phyloP scores from a whole-genome alignment of 2,329 filamentous ascomycete genomes.

The Beauveria caledonica region DNA sequence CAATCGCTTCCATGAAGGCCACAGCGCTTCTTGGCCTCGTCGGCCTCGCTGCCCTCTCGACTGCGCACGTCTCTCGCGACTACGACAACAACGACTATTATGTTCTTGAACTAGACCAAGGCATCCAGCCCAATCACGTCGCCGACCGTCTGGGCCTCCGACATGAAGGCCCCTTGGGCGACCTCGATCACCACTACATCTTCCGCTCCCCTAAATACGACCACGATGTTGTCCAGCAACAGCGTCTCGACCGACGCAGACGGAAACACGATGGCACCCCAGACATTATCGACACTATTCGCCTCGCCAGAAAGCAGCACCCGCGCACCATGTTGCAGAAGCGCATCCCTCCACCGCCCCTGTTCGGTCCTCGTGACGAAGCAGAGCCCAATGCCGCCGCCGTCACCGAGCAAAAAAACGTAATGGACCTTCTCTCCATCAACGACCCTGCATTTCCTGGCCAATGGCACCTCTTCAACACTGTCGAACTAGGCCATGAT shows the following conservation, averaged over 20 bases:
- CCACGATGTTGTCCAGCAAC: conserved; percentile 49
- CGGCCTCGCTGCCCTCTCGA: conserved; percentile 38
- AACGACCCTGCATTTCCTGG: conserved; percentile 83
- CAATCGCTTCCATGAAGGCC: conserved; percentile 7
- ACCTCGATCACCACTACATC: conserved; percentile 73
- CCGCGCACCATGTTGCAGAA: conserved; percentile 45
- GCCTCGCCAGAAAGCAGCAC: conserved; percentile 68
- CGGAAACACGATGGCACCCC: conserved; percentile 46
- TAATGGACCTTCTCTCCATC: conserved; percentile 65
- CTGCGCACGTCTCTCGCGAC: conserved; percentile 50
- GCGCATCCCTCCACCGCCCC: conserved; percentile 35
- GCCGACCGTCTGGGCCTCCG: conserved; percentile 65
- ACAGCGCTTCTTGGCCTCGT: conserved; percentile 20
- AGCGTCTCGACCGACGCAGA: conserved; percentile 45
- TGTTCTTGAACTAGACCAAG: conserved; percentile 70
- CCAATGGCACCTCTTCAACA: conserved; percentile 94
- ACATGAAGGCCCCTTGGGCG: conserved; percentile 73
- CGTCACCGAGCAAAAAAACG: conserved; percentile 47
- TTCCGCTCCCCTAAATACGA: conserved; percentile 65
- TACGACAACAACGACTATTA: conserved; percentile 86
- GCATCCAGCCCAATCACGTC: conserved; percentile 57
- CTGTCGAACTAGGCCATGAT: conserved; percentile 73
- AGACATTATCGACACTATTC: conserved; percentile 64
- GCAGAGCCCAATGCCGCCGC: conserved; percentile 29
- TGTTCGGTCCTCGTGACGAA: conserved; percentile 16